Evolutionary conservation across 1,284 basidiomycete species (phyloP), one percentile per base, ranked within the genome.

Genomic region (Meripilus lineatus): DNA sequence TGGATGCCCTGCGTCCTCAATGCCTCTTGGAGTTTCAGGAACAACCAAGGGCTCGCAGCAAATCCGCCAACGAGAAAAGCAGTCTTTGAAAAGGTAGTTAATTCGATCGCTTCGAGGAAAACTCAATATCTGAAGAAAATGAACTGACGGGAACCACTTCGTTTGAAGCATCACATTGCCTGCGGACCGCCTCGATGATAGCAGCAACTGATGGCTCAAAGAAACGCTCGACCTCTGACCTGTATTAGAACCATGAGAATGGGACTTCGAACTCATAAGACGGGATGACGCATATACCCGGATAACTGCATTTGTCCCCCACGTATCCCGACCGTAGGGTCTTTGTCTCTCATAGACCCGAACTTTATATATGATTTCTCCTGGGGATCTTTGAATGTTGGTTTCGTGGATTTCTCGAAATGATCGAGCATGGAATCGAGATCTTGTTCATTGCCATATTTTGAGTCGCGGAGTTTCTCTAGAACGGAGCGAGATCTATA

Each of bases 151-250:
- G 28, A 30, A 30, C 28, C 2, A 33, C 7, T 11, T 17, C 15
- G 2, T 24, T 17, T 1, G 48, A 44, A 2, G 23, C 32, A 2
- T 47, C 28, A 3, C 49, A 51, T 44, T 72, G 69, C 20, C 60
- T 55, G 32, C 58, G 46, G 2, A 72, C 51, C 0, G 64, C 59
- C 0, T 57, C 50, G 3, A 67, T 44, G 7, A 72, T 68, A 3
- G 56, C 61, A 3, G 41, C 22, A 6, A 66, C 44, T 0, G 70
- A 67, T 0, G 70, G 70, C 42, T 69, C 59, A 43, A 74, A 74
- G 39, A 72, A 64, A 1, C 55, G 45, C 5, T 61, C 61, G 11
- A 74, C 56, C 7, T 67, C 63, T 2, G 52, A 30, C 14, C 64
- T 64, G 24, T 5, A n/a, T 10, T 30, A 10, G 28, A 30, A 30